Conservation (phyloP, 352 stramenopile genomes). For the Pythium oligandrum region DNA sequence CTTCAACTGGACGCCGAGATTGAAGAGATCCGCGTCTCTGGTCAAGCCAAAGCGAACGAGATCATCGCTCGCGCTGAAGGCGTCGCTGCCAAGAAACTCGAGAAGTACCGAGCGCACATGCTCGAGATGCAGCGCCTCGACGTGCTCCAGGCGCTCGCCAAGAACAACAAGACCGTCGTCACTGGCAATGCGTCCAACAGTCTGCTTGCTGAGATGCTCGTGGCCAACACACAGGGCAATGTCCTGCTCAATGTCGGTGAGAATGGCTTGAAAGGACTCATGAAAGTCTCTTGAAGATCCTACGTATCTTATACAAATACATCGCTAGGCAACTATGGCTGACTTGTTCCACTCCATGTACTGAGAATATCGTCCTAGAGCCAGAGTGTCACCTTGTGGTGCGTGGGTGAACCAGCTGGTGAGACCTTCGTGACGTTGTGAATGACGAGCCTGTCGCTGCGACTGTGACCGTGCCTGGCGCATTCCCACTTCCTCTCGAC, state of each 20-base stretch:
- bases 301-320: too few relatives aligned
- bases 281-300: slow-evolving; percentile 12
- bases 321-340: too few relatives aligned
- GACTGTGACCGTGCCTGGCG: too few relatives aligned
- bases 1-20: slow-evolving; percentile 34
- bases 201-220: slow-evolving; percentile 48
- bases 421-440: too few relatives aligned
- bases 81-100: slow-evolving; percentile 27
- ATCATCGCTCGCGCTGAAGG: slow-evolving; percentile 44
- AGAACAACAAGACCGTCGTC: slow-evolving; percentile 41
- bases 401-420: too few relatives aligned
- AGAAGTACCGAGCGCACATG: slow-evolving; percentile 29
- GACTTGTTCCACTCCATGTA: too few relatives aligned
- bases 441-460: too few relatives aligned
- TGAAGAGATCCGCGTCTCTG: slow-evolving; percentile 23
- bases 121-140: slow-evolving; percentile 47
- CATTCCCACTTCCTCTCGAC: too few relatives aligned
- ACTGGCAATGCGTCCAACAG: slow-evolving; percentile 46
- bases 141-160: slow-evolving; percentile 29
- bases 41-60: slow-evolving; percentile 32
- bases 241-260: slow-evolving; percentile 42
- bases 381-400: too few relatives aligned
- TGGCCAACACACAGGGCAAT: slow-evolving; percentile 47
- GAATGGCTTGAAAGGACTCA: slow-evolving; percentile 18
- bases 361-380: too few relatives aligned